Evolutionary conservation across 352 stramenopile species (phyloP).

Genomic region (Globisporangium iwayamae): DNA sequence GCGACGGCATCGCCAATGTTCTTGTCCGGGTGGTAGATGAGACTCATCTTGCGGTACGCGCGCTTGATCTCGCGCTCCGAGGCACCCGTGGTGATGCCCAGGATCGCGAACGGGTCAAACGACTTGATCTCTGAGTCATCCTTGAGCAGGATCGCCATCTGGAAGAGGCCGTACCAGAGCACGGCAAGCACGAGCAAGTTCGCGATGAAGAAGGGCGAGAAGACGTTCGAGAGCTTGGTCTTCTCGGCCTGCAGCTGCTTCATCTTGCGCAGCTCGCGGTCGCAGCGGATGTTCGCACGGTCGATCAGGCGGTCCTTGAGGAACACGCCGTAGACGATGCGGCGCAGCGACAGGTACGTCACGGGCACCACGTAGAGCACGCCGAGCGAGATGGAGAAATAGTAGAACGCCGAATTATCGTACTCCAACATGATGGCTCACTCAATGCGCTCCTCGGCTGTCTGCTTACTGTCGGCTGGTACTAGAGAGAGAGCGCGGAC

Average conservation of each 20-base stretch:
- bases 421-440: constrained; percentile 93
- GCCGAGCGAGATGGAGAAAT: constrained; percentile 97
- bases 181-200: constrained; percentile 69
- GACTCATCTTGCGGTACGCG: constrained; percentile 91
- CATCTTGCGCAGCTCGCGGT: constrained; percentile 82
- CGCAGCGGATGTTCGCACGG: constrained; percentile 74
- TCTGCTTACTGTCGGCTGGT: background rate
- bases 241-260: constrained; percentile 85
- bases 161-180: constrained; percentile 87
- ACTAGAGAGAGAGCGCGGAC: background rate
- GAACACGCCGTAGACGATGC: constrained; percentile 88
- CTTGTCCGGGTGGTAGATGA: constrained; percentile 94
- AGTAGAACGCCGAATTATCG: constrained; percentile 99
- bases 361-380: constrained; percentile 95
- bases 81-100: constrained; percentile 90
- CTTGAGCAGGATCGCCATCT: constrained; percentile 89
- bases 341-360: constrained; percentile 87
- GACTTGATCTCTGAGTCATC: constrained; percentile 97
- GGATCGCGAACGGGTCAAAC: constrained; percentile 98
- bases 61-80: constrained; percentile 95
- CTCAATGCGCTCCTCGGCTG: background rate
- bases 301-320: constrained; percentile 87
- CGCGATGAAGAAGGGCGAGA: constrained; percentile 69
- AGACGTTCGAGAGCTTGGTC: constrained; percentile 81
- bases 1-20: constrained; percentile 96